phyloP scores from a whole-genome alignment of 2,329 filamentous ascomycete genomes.

The Alternaria alternata region DNA sequence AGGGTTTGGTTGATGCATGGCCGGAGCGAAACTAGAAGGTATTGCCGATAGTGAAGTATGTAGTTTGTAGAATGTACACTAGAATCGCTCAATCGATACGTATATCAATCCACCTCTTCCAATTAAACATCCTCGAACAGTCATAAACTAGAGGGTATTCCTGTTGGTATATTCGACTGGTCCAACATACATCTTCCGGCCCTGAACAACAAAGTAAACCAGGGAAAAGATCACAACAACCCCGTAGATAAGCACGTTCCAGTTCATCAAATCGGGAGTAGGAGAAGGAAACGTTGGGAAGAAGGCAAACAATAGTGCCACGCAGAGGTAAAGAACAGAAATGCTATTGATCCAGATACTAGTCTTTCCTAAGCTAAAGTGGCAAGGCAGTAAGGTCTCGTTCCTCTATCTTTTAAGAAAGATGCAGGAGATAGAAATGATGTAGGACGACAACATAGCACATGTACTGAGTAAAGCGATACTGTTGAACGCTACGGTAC shows the following conservation, averaged over 20 bases:
- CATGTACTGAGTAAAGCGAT: slow-evolving; percentile 16
- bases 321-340: slow-evolving; percentile 45
- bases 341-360: slow-evolving; percentile 49
- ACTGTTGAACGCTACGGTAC: slow-evolving; percentile 14
- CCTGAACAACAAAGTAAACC: no score
- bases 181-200: no score
- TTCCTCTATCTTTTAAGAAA: no score
- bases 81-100: neutral
- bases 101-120: slow-evolving; percentile 30
- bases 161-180: no score
- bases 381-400: no score
- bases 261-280: slow-evolving; percentile 41
- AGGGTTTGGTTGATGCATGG: slow-evolving; percentile 28
- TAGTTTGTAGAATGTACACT: neutral
- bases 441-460: slow-evolving; percentile 18
- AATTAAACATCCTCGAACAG: no score
- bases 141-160: no score
- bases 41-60: neutral
- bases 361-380: no score
- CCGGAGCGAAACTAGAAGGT: neutral
- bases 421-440: slow-evolving; percentile 40
- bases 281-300: no score
- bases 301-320: no score
- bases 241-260: no score
- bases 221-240: no score